Conservation (phyloP, 352 stramenopile genomes). For the Thraustochytrium sp. region DNA sequence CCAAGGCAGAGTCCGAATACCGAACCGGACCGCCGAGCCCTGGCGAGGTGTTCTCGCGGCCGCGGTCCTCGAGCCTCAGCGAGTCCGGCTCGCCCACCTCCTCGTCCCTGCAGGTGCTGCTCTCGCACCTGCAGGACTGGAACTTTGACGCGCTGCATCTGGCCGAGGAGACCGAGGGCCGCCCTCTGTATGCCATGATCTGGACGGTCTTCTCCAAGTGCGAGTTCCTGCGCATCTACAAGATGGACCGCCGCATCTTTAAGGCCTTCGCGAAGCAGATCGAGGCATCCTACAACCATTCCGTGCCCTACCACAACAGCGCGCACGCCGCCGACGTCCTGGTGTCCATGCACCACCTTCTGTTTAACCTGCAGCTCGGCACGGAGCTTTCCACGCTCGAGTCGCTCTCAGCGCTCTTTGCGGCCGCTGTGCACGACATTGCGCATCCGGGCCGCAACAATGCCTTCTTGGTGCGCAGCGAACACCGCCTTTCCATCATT, state of each 20-base stretch:
- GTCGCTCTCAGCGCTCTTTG: slow-evolving; percentile 60
- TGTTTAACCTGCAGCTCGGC: slow-evolving; percentile 54
- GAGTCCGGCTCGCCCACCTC: not conserved
- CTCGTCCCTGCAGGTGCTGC: not conserved
- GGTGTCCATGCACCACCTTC: slow-evolving; percentile 75
- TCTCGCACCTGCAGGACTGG: slow-evolving; percentile 9
- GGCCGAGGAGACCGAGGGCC: not conserved
- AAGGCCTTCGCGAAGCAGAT: slow-evolving; percentile 21
- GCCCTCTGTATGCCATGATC: slow-evolving; percentile 11
- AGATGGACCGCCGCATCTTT: slow-evolving; percentile 25
- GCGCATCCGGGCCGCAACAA: slow-evolving; percentile 84
- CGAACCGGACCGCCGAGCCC: not conserved
- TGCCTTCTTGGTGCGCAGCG: slow-evolving; percentile 72
- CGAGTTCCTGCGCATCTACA: not conserved
- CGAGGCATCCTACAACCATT: not conserved
- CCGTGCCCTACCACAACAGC: slow-evolving; percentile 71
- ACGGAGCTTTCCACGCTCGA: slow-evolving; percentile 1
- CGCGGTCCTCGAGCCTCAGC: not conserved
- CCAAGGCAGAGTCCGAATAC: no score
- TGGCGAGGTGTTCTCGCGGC: not conserved
- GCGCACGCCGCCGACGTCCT: slow-evolving; percentile 80
- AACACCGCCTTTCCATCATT: slow-evolving; percentile 70
- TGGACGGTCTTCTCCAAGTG: slow-evolving; percentile 25
- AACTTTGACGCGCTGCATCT: slow-evolving; percentile 9
- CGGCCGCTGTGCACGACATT: slow-evolving; percentile 76